Base-by-base conservation (phyloP, 192 early-diverging fungal genomes). In the Coemansia sp. region DNA sequence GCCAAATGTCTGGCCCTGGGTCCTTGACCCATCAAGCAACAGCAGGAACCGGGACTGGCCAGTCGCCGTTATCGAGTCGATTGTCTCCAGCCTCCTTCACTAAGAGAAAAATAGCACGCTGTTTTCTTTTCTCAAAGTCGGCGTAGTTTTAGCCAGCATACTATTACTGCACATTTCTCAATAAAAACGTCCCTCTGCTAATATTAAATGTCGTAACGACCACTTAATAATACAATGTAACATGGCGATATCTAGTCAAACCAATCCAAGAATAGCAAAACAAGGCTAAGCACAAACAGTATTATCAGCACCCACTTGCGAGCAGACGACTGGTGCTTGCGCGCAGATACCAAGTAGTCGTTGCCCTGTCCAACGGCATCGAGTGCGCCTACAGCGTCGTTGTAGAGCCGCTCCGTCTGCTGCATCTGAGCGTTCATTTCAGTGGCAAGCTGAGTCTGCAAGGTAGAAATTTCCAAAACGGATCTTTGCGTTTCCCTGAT, bases 261-360 rank as follows among this genome's bases (percentile, higher is more conserved):
- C 91, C 91, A 93, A 60, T 93, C 91, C 62, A 93, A 73, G 64
- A 93, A 93, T 36, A 93, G 60, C 22, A 93, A 64, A 20, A 93
- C 88, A 57, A 91, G 68, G 54, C 90, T 91, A 6, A 90, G 87
- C 51, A 87, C 77, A 20, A 93, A 84, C 35, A 93, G 70, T 73
- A 93, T 87, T 32, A 86, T 71, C 9, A 93, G 63, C 32, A 91
- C 87, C 87, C 90, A 90, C 63, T 93, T 93, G 63, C 92, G 86
- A 3, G 90, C 86, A 24, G 83, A 79, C 9, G 74, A 74, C 59
- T 91, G 89, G 59, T 87, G 75, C 65, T 90, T 85, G 29, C 84
- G 84, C 14, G 92, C 89, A 56, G 87, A 78, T 11, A 87, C 63
- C 37, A 93, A 62, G 59, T 88, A 82, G 1, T 86, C 68, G 76